Percentiles rank a stretch among this genome's conserved stretches.
Evolutionary conservation across 2,329 filamentous ascomycete genomes (phyloP).

Genomic region (Fusarium graminum): DNA sequence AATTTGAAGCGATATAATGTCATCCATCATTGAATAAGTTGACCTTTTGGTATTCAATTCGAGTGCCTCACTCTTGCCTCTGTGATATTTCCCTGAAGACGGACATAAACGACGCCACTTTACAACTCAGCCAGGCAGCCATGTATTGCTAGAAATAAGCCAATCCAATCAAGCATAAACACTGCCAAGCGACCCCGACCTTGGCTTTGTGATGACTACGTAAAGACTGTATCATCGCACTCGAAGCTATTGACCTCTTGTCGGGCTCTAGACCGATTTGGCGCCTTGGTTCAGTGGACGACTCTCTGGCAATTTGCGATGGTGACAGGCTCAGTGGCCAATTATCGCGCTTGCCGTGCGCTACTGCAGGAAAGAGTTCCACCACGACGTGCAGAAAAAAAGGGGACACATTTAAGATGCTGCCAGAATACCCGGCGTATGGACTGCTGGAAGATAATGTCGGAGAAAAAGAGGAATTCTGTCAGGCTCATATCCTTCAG

Average conservation of each 20-base stretch:
- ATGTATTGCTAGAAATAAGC: slow-evolving; percentile 2
- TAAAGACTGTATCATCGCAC: slow-evolving; percentile 2
- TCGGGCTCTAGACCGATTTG: not conserved
- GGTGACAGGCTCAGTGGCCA: slow-evolving; percentile 16
- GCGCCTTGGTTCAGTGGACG: slow-evolving; percentile 1
- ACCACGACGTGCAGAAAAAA: slow-evolving; percentile 19
- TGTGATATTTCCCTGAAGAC: not conserved
- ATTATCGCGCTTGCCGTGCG: slow-evolving; percentile 11
- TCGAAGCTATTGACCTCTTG: slow-evolving; percentile 11
- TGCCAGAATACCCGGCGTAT: not conserved
- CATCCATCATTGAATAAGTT: slow-evolving; percentile 4
- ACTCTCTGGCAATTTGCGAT: slow-evolving; percentile 20
- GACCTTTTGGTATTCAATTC: slow-evolving; percentile 7
- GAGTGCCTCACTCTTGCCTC: not conserved
- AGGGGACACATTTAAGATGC: slow-evolving; percentile 12
- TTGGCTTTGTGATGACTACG: not conserved
- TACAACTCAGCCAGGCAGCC: slow-evolving; percentile 4
- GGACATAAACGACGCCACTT: slow-evolving; percentile 13
- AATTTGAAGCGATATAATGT: not conserved
- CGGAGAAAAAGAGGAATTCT: not conserved
- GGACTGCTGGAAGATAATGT: too few relatives aligned
- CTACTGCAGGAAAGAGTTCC: slow-evolving; percentile 13
- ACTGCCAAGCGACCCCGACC: not conserved
- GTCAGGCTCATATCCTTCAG: not conserved
- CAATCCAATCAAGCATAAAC: not conserved